Evolutionary conservation across 2,329 filamentous ascomycete species (phyloP), one percentile per base, ranked within the genome.

Genomic region (Kalmusia sp.): DNA sequence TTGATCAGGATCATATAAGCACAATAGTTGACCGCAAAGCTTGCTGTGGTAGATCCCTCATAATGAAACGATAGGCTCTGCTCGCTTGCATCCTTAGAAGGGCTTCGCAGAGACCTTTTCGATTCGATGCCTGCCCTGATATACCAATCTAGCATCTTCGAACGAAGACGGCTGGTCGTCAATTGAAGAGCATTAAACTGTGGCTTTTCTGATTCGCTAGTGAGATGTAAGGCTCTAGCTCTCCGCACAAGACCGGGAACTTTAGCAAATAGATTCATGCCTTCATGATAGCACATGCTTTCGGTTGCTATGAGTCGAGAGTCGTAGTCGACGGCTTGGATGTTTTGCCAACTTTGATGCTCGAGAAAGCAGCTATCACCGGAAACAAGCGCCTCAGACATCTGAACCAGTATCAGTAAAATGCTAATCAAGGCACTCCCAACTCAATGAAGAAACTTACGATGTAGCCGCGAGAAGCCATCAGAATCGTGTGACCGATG

Each of bases 1-100:
- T 51, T 51, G 21, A 51, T 19, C 5, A 44, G 48, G 21, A 51
- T 51, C 19, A 51, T 12, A 44, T 37, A 51, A 4, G 48, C 48
- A 19, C 14, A 51, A 17, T 51, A 33, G 45, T 35, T 44, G 11
- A 51, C 48, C 14, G 27, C 33, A 22, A 51, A 51, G 33, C 28
- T 38, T 21, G 48, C 39, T 19, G 40, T 44, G 1, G 35, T 51
- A 6, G 31, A 31, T 11, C 22, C 31, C 3, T 44, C 15, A 17
- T 44, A 51, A 11, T 22, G 28, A 19, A 43, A 50, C 4, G 12
- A 38, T 9, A 17, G 24, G 3, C 3, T 4, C 4, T 28, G 47
- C 6, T 34, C 17, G 14, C 12, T 31, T 22, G 17, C 9, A 24
- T 22, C 25, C 11, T 15, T 22, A 7, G 35, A 17, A 17, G 12